Conservation (phyloP, 345 rosid species). For the Hibiscus mutabilis region DNA sequence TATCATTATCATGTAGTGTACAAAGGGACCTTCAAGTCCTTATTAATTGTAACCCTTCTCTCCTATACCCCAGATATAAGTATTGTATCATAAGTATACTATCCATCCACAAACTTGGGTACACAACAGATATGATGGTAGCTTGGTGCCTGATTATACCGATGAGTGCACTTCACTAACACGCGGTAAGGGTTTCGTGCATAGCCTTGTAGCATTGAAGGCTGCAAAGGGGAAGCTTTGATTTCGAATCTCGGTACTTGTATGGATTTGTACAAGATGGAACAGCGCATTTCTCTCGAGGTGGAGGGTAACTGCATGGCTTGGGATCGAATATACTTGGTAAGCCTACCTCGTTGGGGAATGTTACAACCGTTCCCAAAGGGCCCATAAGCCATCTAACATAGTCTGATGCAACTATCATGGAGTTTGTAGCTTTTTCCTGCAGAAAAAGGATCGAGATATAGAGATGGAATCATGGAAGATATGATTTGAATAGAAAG, state of each 20-base stretch:
- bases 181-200: conserved; percentile 19
- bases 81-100: neutral
- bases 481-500: neutral
- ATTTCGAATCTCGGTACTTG: conserved; percentile 49
- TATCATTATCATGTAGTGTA: neutral
- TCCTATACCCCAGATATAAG: neutral
- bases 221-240: conserved; percentile 51
- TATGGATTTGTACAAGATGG: conserved; percentile 46
- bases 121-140: neutral
- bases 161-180: neutral
- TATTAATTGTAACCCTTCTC: neutral
- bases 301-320: conserved; percentile 48
- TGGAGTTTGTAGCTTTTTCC: conserved; percentile 48
- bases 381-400: conserved; percentile 49
- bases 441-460: conserved; percentile 17
- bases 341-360: conserved; percentile 41
- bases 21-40: neutral
- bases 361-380: conserved; percentile 42
- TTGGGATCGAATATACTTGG: conserved; percentile 41
- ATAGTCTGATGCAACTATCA: conserved; percentile 30
- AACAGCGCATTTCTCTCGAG: conserved; percentile 45
- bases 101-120: neutral
- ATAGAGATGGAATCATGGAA: neutral
- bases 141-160: neutral
- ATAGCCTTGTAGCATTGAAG: conserved; percentile 47